A percentile compares a stretch with the other conserved stretches of the same genome.
phyloP scores from a whole-genome alignment of 2,329 filamentous ascomycete genomes.

The Lasiodiplodia sp. region DNA sequence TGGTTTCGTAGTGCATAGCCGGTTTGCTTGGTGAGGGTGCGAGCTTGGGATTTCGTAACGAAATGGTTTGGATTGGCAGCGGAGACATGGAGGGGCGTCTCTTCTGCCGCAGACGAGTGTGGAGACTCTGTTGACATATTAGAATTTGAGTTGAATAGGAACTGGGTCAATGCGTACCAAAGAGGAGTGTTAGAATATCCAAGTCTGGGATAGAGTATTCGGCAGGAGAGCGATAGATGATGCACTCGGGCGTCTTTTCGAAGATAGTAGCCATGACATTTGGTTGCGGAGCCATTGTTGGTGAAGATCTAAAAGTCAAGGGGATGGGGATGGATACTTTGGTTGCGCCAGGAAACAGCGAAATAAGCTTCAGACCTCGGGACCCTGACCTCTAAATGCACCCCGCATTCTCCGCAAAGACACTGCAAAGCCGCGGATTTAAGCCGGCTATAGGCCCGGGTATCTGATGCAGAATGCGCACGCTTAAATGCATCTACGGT shows the following conservation, averaged over 20 bases:
- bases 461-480: background rate
- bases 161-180: slow-evolving; percentile 41
- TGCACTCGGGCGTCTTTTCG: slow-evolving; percentile 41
- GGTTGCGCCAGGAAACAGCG: background rate
- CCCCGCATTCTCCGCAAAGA: slow-evolving; percentile 10
- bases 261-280: slow-evolving; percentile 42
- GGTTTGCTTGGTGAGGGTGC: slow-evolving; percentile 58
- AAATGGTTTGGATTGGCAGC: slow-evolving; percentile 62
- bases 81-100: slow-evolving; percentile 64
- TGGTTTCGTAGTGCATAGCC: slow-evolving; percentile 63
- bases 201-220: slow-evolving; percentile 46
- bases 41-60: slow-evolving; percentile 62
- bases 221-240: slow-evolving; percentile 42
- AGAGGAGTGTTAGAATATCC: slow-evolving; percentile 52
- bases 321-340: background rate
- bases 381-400: slow-evolving; percentile 11
- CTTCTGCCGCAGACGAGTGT: slow-evolving; percentile 49
- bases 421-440: slow-evolving; percentile 1
- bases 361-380: slow-evolving; percentile 7
- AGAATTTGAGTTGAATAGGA: background rate
- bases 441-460: slow-evolving; percentile 1
- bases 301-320: background rate
- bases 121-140: slow-evolving; percentile 37
- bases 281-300: background rate
- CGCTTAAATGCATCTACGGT: background rate